Evolutionary conservation across 2,329 filamentous ascomycete species (phyloP).

Genomic region (Beauveria medogensis): DNA sequence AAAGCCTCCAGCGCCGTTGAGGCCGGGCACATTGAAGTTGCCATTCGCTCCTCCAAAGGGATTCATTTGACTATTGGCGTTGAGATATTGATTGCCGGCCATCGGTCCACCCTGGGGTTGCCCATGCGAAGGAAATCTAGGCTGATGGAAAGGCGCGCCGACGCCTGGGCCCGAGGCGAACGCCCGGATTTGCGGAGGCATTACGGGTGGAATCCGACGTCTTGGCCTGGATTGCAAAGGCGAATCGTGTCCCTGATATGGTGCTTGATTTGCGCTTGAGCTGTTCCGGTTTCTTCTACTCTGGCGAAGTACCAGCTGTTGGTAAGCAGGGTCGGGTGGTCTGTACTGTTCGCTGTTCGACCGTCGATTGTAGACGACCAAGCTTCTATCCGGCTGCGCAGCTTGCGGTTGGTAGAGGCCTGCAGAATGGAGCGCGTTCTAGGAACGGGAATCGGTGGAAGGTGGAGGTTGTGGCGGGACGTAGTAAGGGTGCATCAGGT

Average conservation of each 20-base stretch:
- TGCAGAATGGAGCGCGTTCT: not conserved
- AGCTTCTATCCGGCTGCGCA: not conserved
- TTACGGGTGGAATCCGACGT: conserved; percentile 11
- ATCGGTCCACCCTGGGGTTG: conserved; percentile 46
- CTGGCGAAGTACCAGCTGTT: not conserved
- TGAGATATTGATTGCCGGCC: conserved; percentile 63
- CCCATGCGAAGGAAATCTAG: conserved; percentile 44
- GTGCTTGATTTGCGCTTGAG: not conserved
- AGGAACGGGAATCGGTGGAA: not conserved
- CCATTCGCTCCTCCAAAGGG: conserved; percentile 53
- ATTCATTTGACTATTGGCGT: conserved; percentile 58
- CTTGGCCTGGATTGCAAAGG: not conserved
- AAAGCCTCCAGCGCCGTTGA: conserved; percentile 50
- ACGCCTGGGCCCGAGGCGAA: conserved; percentile 30
- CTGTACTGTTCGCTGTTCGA: not conserved
- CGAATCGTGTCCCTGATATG: not conserved
- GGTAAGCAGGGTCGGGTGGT: not conserved
- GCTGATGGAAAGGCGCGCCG: conserved; percentile 33
- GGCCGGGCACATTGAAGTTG: conserved; percentile 50
- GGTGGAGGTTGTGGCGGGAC: not conserved
- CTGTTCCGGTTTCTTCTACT: not conserved
- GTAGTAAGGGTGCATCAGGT: conserved; percentile 1
- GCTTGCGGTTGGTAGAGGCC: not conserved
- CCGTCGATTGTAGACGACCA: not conserved
- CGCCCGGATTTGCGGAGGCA: conserved; percentile 32